Base-by-base conservation (phyloP, 2,329 filamentous ascomycete genomes). In the Sodiomyces alkalinus region DNA sequence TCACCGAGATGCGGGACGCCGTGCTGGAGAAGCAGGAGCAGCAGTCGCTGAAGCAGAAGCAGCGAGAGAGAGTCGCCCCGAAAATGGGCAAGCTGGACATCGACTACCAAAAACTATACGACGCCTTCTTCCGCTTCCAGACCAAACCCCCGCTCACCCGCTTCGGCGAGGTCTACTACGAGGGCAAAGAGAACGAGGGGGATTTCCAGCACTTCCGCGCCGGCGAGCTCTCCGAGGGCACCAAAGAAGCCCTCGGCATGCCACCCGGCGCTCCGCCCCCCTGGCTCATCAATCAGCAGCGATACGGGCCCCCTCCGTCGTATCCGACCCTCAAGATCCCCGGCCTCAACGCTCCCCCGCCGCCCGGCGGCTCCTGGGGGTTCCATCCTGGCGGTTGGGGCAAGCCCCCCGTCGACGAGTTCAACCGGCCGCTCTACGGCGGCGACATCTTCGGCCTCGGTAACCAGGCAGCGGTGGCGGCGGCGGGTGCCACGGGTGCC, bases 81-180 rank as follows among this genome's bases (percentile, higher is more conserved):
- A 96, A 96, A 57, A 90, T 94, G 69, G 90, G 90, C 36, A 92
- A 90, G 52, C 65, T 98, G 28, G 90, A 98, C 51, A 96, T 98
- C 41, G 90, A 98, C 53, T 98, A 98, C 52, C 83, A 93, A 48
- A 94, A 90, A 52, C 73, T 96, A 30, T 96, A 96, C 56, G 90
- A 96, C 49, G 90, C 90, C 4, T 98, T 98, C 62, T 98, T 98
- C 63, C 74, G 85, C 34, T 92, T 93, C 49, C 90, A 98, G 57
- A 92, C 83, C 22, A 98, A 98, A 55, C 90, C 90, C 0, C 76
- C 85, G 41, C 60, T 98, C 37, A 96, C 90, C 18, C 72, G 86
- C 23, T 98, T 93, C 43, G 90, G 90, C 22, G 90, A 98, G 52
- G 86, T 98, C n/a, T 98, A 98, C 54, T 96, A 96, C 51, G 90